Conservation (phyloP, 2,329 filamentous ascomycete species). For the Trichoderma asperellum region DNA sequence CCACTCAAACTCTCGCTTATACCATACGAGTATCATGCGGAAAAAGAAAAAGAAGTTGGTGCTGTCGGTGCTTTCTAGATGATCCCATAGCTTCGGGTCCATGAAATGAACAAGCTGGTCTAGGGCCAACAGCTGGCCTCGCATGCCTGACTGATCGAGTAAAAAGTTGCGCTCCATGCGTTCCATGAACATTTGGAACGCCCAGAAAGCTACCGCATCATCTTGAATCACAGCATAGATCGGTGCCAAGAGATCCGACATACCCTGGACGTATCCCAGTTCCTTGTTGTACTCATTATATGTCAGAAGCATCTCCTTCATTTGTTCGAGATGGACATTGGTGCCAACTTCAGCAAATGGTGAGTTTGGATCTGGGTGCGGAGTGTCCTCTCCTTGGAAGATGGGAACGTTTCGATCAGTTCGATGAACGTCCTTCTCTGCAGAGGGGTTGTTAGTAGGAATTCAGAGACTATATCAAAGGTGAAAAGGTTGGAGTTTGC, state of each 20-base stretch:
- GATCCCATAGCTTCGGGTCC: slow-evolving; percentile 91
- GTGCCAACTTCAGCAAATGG: slow-evolving; percentile 92
- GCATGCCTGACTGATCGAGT: slow-evolving; percentile 94
- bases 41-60: slow-evolving; percentile 99
- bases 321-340: slow-evolving; percentile 96
- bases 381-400: slow-evolving; percentile 93
- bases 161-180: slow-evolving; percentile 98
- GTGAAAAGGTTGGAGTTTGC: slow-evolving; percentile 24
- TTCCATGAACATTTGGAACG: slow-evolving; percentile 93
- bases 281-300: slow-evolving; percentile 98
- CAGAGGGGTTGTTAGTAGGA: slow-evolving; percentile 35
- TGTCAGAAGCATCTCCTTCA: slow-evolving; percentile 98
- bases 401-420: slow-evolving; percentile 95
- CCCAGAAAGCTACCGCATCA: slow-evolving; percentile 96
- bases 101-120: slow-evolving; percentile 96
- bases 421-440: slow-evolving; percentile 98
- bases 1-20: slow-evolving; percentile 96
- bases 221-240: slow-evolving; percentile 98
- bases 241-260: slow-evolving; percentile 94
- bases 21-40: slow-evolving; percentile 98
- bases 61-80: slow-evolving; percentile 86
- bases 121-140: slow-evolving; percentile 83
- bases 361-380: slow-evolving; percentile 93
- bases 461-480: not conserved
- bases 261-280: slow-evolving; percentile 96